These are phyloP conservation scores for Beauveria sp. DNA, from an alignment of 2,329 filamentous ascomycete species.

Conservation along the genomic window DNA sequence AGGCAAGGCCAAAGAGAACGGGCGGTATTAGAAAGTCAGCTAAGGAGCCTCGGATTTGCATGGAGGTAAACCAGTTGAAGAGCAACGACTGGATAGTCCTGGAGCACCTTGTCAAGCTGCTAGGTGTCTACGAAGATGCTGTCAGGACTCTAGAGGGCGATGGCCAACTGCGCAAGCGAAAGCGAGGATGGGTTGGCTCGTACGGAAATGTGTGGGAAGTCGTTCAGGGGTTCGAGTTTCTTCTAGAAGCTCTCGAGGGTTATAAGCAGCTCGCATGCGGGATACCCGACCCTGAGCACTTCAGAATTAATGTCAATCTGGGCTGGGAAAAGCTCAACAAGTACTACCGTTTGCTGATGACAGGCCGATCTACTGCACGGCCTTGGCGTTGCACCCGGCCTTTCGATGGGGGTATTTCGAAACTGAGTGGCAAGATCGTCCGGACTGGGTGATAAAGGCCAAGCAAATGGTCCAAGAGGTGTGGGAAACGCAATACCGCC, in stretches of 20 bases:
- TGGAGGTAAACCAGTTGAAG: slow-evolving; percentile 10
- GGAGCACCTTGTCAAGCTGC: slow-evolving; percentile 8
- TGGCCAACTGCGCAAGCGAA: slow-evolving; percentile 9
- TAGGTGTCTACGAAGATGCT: slow-evolving; percentile 12
- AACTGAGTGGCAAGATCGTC: not conserved
- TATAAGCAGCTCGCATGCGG: not conserved
- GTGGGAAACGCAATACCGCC: not conserved
- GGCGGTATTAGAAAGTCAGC: slow-evolving; percentile 10
- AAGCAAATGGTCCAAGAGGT: not conserved
- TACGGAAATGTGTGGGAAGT: slow-evolving; percentile 14
- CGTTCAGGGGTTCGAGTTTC: slow-evolving; percentile 8
- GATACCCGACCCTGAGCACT: not conserved
- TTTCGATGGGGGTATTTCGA: not conserved
- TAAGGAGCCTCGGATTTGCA: slow-evolving; percentile 6
- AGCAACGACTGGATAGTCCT: slow-evolving; percentile 13
- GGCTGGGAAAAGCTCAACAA: not conserved
- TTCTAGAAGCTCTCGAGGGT: not conserved
- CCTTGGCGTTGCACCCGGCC: not conserved
- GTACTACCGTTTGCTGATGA: not conserved
- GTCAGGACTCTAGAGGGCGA: no score
- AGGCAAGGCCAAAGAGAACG: slow-evolving; percentile 3
- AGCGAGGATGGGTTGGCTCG: slow-evolving; percentile 12
- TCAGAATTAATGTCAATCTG: not conserved
- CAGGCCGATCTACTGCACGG: not conserved
- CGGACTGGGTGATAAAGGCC: not conserved